phyloP scores from a whole-genome alignment of 768 basidiomycete species.

The Mycena chlorophos region DNA sequence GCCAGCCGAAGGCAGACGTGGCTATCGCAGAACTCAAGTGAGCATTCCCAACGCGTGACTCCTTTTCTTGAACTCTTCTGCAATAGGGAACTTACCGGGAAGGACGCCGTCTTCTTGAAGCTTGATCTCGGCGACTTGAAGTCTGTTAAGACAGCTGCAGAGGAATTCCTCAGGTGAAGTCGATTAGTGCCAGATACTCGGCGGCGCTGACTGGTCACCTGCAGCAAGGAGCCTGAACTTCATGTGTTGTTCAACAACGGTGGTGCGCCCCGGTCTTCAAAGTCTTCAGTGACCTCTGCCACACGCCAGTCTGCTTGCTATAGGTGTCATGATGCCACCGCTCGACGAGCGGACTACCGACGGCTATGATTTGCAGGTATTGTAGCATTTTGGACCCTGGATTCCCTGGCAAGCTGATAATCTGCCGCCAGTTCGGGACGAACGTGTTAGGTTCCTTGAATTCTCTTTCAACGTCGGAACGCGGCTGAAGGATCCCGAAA shows the following conservation, averaged over 20 bases:
- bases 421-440: conserved; percentile 27
- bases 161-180: conserved; percentile 33
- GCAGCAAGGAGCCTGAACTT: conserved; percentile 29
- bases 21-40: no score
- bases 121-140: conserved; percentile 41
- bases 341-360: conserved; percentile 27
- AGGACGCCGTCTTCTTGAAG: conserved; percentile 35
- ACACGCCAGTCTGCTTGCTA: conserved; percentile 2
- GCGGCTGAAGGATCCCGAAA: conserved; percentile 1
- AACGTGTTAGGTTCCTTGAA: conserved; percentile 20
- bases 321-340: conserved; percentile 35
- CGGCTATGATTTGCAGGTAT: conserved; percentile 19
- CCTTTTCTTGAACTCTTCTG: no score
- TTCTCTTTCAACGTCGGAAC: not conserved
- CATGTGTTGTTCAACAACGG: conserved; percentile 34
- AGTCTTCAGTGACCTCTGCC: not conserved
- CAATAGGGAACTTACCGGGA: conserved; percentile 38
- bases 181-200: not conserved
- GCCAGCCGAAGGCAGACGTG: conserved; percentile 30
- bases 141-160: conserved; percentile 35
- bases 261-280: conserved; percentile 16
- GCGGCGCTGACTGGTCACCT: not conserved
- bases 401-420: conserved; percentile 10
- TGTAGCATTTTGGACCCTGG: not conserved
- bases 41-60: no score